These are phyloP conservation scores for Boletales sp. DNA, from an alignment of 768 basidiomycete genomes.

Conservation along the genomic window DNA sequence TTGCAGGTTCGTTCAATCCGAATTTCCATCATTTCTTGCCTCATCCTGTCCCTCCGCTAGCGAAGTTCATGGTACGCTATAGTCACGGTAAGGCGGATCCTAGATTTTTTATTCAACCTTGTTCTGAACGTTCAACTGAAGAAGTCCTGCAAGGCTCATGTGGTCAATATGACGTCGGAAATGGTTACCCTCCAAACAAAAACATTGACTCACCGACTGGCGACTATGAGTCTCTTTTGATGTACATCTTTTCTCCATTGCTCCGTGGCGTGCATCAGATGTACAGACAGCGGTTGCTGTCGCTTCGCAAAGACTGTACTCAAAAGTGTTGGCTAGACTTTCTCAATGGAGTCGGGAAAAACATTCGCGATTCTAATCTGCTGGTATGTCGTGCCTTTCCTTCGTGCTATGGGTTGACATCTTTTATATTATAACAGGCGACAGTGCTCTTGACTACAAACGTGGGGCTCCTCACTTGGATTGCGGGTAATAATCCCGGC, in stretches of 20 bases:
- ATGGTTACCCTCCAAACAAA: slow-evolving; percentile 27
- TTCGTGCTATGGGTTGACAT: neutral
- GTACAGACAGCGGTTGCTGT: slow-evolving; percentile 25
- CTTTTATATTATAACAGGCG: slow-evolving; percentile 14
- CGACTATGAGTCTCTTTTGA: slow-evolving; percentile 17
- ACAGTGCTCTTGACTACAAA: slow-evolving; percentile 28
- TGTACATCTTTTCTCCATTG: slow-evolving; percentile 20
- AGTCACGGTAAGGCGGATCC: slow-evolving; percentile 22
- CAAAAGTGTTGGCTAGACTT: slow-evolving; percentile 24
- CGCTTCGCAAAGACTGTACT: slow-evolving; percentile 26
- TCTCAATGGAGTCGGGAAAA: slow-evolving; percentile 30
- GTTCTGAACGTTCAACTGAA: slow-evolving; percentile 4
- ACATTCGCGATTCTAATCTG: slow-evolving; percentile 30
- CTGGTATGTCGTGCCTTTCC: slow-evolving; percentile 12
- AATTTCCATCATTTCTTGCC: neutral
- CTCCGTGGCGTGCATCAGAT: slow-evolving; percentile 25
- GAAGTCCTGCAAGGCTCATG: slow-evolving; percentile 27
- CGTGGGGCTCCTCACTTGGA: slow-evolving; percentile 19
- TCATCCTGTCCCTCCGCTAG: slow-evolving; percentile 10
- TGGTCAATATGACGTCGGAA: slow-evolving; percentile 20
- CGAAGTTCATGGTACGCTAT: slow-evolving; percentile 29
- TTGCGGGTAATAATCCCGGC: neutral
- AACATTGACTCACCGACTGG: slow-evolving; percentile 3
- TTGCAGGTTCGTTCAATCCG: slow-evolving; percentile 17
- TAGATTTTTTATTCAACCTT: neutral